phyloP scores from a whole-genome alignment of 345 rosid species.

The Eucalyptus erythrocorys region DNA sequence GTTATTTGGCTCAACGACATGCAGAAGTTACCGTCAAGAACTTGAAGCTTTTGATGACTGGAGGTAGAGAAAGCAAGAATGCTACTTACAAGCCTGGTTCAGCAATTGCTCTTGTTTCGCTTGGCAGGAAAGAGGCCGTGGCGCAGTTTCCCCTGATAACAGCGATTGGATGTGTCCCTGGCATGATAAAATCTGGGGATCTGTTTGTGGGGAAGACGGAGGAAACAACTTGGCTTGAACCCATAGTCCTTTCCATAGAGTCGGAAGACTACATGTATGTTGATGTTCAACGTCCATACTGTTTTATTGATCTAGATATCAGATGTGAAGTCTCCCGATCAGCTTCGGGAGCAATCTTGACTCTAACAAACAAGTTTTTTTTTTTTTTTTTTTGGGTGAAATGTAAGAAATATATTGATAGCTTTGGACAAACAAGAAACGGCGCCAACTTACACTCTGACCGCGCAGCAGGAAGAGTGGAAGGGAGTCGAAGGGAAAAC shows the following conservation, averaged over 20 bases:
- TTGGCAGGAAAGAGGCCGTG: conserved; percentile 26
- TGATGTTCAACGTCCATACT: background rate
- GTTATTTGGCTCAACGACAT: conserved; percentile 26
- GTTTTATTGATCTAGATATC: background rate
- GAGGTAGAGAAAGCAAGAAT: conserved; percentile 14
- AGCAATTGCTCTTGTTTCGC: conserved; percentile 14
- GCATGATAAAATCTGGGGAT: conserved; percentile 21
- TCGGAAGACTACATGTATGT: background rate
- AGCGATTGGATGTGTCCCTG: conserved; percentile 18
- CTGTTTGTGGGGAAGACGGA: conserved; percentile 31
- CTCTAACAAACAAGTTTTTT: background rate
- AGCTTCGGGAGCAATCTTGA: background rate
- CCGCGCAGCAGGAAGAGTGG: too few relatives aligned
- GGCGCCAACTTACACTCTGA: too few relatives aligned
- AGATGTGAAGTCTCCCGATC: background rate
- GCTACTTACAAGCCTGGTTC: conserved; percentile 12
- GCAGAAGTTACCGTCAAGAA: conserved; percentile 16
- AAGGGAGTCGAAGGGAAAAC: too few relatives aligned
- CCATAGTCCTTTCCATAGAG: background rate
- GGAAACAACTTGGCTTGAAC: conserved; percentile 6
- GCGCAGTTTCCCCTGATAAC: conserved; percentile 26
- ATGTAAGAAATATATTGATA: too few relatives aligned
- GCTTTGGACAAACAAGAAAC: too few relatives aligned
- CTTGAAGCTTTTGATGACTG: conserved; percentile 18
- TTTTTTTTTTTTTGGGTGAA: too few relatives aligned